Conservation (phyloP, 805 yeast species). For the Tetrapisispora fleetii region DNA sequence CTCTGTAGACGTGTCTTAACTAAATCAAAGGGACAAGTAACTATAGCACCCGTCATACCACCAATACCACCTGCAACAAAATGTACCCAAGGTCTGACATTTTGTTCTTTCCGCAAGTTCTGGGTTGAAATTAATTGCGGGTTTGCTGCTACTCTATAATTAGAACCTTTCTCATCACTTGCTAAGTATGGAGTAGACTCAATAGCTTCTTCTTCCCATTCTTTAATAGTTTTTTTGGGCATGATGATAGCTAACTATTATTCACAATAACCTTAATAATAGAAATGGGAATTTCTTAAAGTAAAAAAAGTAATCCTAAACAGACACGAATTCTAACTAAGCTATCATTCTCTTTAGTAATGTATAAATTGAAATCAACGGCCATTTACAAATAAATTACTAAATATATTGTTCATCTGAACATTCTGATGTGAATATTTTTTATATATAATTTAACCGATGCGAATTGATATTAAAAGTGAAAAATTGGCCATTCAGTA, state of each 20-base stretch:
- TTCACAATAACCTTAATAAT: not conserved
- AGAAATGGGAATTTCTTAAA: not conserved
- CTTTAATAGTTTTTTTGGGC: slow-evolving; percentile 23
- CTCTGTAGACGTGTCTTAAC: slow-evolving; percentile 93
- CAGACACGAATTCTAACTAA: not conserved
- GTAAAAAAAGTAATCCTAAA: not conserved
- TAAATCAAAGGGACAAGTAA: slow-evolving; percentile 91
- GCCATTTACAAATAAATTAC: no score
- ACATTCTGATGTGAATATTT: no score
- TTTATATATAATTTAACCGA: no score
- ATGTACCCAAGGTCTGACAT: slow-evolving; percentile 54
- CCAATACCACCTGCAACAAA: slow-evolving; percentile 90
- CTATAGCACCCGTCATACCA: slow-evolving; percentile 95
- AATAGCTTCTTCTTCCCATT: slow-evolving; percentile 44
- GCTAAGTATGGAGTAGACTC: slow-evolving; percentile 54
- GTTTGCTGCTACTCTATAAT: slow-evolving; percentile 33
- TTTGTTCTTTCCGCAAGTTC: slow-evolving; percentile 9
- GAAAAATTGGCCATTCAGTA: no score
- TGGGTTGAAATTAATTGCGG: slow-evolving; percentile 12
- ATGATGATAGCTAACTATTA: slow-evolving; percentile 5
- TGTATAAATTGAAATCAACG: no score
- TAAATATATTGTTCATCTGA: no score
- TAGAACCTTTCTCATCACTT: slow-evolving; percentile 62
- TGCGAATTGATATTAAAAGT: no score
- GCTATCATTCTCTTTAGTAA: not conserved